These are phyloP conservation scores for Mycena pura DNA, from an alignment of 768 basidiomycete species.

Conservation along the genomic window DNA sequence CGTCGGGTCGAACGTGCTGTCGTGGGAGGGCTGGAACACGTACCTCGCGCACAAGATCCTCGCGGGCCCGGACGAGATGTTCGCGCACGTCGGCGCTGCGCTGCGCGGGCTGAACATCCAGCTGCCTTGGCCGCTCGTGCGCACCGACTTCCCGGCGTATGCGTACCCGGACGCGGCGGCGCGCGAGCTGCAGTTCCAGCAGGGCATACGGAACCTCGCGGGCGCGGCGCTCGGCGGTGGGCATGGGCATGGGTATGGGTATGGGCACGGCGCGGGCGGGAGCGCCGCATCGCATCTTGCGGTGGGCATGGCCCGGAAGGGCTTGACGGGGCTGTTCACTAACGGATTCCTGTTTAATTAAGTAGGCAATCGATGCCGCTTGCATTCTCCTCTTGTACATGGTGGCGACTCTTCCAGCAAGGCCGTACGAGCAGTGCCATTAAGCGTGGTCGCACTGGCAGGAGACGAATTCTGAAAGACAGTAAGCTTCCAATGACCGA, in stretches of 20 bases:
- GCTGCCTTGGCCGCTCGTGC: conserved; percentile 23
- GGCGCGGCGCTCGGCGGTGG: conserved; percentile 12
- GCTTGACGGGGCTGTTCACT: conserved; percentile 8
- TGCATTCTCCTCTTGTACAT: neutral
- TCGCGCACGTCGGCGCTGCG: conserved; percentile 15
- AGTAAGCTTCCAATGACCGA: too few species aligned
- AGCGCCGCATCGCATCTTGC: neutral
- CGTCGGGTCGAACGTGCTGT: conserved; percentile 21
- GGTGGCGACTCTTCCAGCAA: neutral
- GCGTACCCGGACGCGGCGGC: conserved; percentile 26
- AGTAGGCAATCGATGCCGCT: neutral
- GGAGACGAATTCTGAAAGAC: too few species aligned
- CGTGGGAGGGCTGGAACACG: conserved; percentile 28
- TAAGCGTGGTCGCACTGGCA: too few species aligned
- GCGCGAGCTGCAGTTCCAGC: conserved; percentile 27
- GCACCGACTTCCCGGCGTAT: conserved; percentile 19
- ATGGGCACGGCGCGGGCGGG: neutral
- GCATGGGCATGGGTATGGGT: neutral
- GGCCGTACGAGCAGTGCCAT: too few species aligned
- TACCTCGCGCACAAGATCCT: conserved; percentile 29
- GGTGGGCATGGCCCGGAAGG: neutral
- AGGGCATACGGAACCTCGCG: conserved; percentile 14
- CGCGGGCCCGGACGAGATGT: conserved; percentile 17
- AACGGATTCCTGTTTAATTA: conserved; percentile 16
- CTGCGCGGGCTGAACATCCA: conserved; percentile 16